A percentile compares a stretch with the other conserved stretches of the same genome.
Conservation (phyloP, 176 grass and related monocot species). For the Alloteropsis semialata region DNA sequence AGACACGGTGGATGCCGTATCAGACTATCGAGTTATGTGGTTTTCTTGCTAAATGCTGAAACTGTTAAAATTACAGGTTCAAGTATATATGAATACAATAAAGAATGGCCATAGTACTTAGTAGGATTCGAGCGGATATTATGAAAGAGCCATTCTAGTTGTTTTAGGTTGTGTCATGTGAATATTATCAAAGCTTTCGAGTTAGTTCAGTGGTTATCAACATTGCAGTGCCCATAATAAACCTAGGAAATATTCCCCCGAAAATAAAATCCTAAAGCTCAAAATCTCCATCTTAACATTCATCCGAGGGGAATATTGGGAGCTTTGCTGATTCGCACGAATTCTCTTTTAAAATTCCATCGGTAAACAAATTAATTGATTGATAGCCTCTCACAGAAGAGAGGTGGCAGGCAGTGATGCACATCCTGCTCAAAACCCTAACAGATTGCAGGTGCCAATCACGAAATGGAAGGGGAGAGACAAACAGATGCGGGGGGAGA, state of each 20-base stretch:
- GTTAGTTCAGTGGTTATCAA: neutral
- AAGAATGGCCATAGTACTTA: neutral
- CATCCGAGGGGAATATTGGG: neutral
- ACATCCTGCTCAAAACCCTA: too few relatives aligned
- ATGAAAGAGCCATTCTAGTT: neutral
- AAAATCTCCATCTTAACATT: neutral
- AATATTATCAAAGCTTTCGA: neutral
- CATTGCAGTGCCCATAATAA: too few relatives aligned
- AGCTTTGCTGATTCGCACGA: neutral
- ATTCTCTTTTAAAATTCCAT: too few relatives aligned
- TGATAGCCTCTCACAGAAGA: too few relatives aligned
- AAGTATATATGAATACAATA: neutral
- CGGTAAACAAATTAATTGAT: too few relatives aligned
- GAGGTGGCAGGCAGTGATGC: too few relatives aligned
- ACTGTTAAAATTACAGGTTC: neutral
- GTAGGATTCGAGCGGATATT: too few relatives aligned
- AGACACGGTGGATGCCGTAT: neutral
- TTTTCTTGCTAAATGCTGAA: neutral
- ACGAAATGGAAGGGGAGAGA: too few relatives aligned
- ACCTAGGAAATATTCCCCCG: neutral
- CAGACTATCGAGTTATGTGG: neutral
- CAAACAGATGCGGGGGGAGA: too few relatives aligned
- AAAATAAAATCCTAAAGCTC: neutral
- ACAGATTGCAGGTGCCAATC: too few relatives aligned
- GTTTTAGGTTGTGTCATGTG: neutral